Conservation (phyloP, 345 rosid species). For the Rhodamnia argentea region DNA sequence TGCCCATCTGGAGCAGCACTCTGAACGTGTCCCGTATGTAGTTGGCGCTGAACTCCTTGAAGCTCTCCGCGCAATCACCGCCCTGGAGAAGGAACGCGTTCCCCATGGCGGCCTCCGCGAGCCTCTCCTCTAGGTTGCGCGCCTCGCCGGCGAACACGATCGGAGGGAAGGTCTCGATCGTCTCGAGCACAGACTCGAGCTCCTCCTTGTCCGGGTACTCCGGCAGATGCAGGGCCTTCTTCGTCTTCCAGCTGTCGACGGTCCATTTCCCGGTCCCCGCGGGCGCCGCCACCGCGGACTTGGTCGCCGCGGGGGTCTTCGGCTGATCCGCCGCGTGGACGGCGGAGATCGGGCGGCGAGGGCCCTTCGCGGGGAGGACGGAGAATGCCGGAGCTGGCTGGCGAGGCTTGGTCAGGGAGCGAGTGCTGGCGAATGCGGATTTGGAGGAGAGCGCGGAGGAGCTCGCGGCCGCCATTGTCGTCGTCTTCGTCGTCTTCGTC, state of each 20-base stretch:
- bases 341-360: conserved; percentile 22
- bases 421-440: not conserved
- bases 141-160: not conserved
- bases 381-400: conserved; percentile 14
- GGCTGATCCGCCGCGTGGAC: conserved; percentile 38
- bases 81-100: not conserved
- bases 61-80: not conserved
- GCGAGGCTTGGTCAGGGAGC: conserved; percentile 6
- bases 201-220: not conserved
- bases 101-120: not conserved
- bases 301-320: conserved; percentile 14
- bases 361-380: conserved; percentile 9
- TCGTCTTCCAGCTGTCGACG: not conserved
- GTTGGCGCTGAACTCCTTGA: not conserved
- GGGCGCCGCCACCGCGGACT: conserved; percentile 1
- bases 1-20: conserved; percentile 52
- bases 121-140: not conserved
- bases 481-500: not conserved
- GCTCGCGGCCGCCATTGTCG: not conserved
- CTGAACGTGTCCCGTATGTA: conserved; percentile 8
- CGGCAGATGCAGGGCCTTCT: not conserved
- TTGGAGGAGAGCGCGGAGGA: not conserved
- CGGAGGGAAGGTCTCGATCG: not conserved
- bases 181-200: not conserved
- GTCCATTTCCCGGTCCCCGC: not conserved